Base-by-base conservation (phyloP, 2,329 filamentous ascomycete genomes). In the Talaromyces sp. region DNA sequence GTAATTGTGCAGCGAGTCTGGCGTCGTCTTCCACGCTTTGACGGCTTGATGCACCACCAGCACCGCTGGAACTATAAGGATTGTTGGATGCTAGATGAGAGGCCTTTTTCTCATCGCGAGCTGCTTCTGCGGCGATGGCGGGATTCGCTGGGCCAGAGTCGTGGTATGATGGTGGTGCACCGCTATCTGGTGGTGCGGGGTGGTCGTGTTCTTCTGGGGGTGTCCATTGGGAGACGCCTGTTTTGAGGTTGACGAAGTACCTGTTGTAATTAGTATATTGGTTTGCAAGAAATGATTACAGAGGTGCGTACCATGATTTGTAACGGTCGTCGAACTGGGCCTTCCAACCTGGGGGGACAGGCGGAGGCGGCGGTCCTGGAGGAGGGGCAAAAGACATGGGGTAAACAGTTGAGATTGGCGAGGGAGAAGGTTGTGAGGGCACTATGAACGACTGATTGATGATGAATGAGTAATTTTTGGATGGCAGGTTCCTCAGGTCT, bases 241-340 rank as follows among this genome's bases (percentile, higher is more conserved):
- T 97, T 77, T 88, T 86, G 67, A 90, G 86, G 81, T 97, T 95
- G 67, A 97, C 90, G 81, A 91, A 97, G 85, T 95, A 97, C 89
- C 90, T 92, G 68, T 8, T 37, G 6, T 14, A 45, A 14, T 59
- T 16, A 56, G 52, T 24, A 56, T 8, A 24, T 5, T n/a, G 7
- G 13, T 22, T 22, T 2, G 9, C 1, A 52, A 24, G n/a, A 22
- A 3, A 13, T 7, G 19, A 4, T 14, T 7, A 9, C 11, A 3
- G 2, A 10, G n/a, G 3, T 37, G 16, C 52, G 48, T 41, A 88
- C 89, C 91, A 97, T 84, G 95, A 90, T 73, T 89, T 89, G 82
- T 97, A 97, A 73, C 95, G 88, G 0, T 90, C 87, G 77, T 96
- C 95, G 86, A 89, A 96, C 69, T 92, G 86, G 11, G 89, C 90